Base-by-base conservation (phyloP, 495 filamentous ascomycete species). In the Amphirosellinia nigrospora region DNA sequence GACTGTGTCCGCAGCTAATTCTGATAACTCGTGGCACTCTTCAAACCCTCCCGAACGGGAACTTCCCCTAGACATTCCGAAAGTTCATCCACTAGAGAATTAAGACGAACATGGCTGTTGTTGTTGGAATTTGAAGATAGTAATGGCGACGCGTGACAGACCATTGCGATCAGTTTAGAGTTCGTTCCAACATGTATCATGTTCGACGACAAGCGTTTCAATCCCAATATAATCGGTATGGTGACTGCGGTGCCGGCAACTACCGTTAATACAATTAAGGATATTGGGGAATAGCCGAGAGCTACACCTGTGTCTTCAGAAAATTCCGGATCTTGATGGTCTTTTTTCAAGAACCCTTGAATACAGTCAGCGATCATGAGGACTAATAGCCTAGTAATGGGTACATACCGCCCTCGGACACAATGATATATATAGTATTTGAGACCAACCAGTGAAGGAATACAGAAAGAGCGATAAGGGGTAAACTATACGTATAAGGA, bases 401-500 rank as follows among this genome's bases (percentile, higher is more conserved):
- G 8, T 66, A 10, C 64, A 30, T 13, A 66, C 63, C 46, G 39
- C 63, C 63, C 9, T 21, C 21, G 21, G 63, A 66, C 2, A 66
- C 63, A n/a, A 66, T n/a, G 2, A 66, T 46, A 55, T 53, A 55
- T 3, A 53, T 66, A 34, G 28, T 68, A 45, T 76, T 74, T 6
- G 70, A 76, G 16, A 76, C 55, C 8, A 72, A 28, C 68, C 64
- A 76, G n/a, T 76, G 70, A 2, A 76, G 70, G 15, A 68, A 67
- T 43, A 69, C 69, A 58, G 70, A 72, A 0, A 67, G 15, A 0
- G 30, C 13, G 26, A 76, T 74, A 32, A 76, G 70, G 38, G 72
- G 70, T 9, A 76, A 11, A 32, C 74, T 76, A 13, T 76, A 76
- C 39, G 71, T 74, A 45, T 72, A 76, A 1, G 74, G 74, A 10